Base-by-base conservation (phyloP, 2,329 filamentous ascomycete genomes). In the Cordyceps pruinosa region DNA sequence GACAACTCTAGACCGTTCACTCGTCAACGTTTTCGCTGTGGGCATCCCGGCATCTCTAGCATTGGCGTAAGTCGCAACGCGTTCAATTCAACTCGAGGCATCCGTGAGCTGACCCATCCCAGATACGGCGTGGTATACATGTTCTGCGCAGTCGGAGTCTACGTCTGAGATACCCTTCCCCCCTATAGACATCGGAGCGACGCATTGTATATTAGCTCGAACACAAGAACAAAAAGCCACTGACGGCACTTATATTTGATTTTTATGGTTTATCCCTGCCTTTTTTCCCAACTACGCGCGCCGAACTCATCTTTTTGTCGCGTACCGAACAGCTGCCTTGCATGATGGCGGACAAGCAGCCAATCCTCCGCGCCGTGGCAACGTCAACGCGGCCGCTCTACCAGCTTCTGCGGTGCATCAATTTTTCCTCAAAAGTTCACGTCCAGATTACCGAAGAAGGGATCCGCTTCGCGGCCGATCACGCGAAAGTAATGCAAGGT, bases 111-210 rank as follows among this genome's bases (percentile, higher is more conserved):
- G 55, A 65, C 26, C 30, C 2, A 21, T 28, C 25, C 12, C 68
- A 97, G 93, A 51, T 89, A 96, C 73, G 94, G 94, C 66, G 87
- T 93, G 51, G 91, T 99, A 46, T 97, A 94, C 76, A 96, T 97
- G 88, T 97, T 99, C 76, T 99, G 94, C 75, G 94, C 92, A 60
- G 94, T 94, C 71, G 94, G 94, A 72, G 94, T 99, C 70, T 97
- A 99, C 85, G 90, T 99, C 73, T 99, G 84, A 79, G 72, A 83
- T 75, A 77, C 74, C 75, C 72, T 66, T 59, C 62, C 60, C 69
- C 70, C 68, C 64, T 53, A 61, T 60, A 61, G 63, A 65, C 54
- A 64, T 63, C 63, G 59, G 57, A 53, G 62, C 64, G 63, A 61
- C 63, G 63, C 60, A 61, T 61, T 72, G 70, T 72, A 73, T 61